Percentiles rank a stretch among this genome's conserved stretches.
These are phyloP conservation scores for Xylaria sp. DNA, from an alignment of 2,329 filamentous ascomycete species.

Conservation along the genomic window DNA sequence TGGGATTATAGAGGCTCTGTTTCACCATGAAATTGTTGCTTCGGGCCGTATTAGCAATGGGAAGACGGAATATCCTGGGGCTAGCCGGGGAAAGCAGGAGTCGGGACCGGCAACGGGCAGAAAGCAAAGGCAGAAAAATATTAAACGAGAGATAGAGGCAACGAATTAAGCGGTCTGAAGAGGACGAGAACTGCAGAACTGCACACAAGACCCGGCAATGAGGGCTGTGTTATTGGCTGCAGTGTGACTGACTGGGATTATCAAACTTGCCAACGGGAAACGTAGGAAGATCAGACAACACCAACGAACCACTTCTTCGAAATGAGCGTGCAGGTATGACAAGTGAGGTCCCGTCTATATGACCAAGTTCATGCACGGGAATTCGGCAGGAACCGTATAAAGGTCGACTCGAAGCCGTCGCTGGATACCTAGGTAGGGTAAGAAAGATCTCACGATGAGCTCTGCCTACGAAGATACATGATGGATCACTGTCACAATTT, in stretches of 20 bases:
- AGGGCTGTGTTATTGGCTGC: conserved; percentile 35
- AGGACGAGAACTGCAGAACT: conserved; percentile 17
- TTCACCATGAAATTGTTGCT: conserved; percentile 1
- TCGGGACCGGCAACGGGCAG: conserved; percentile 22
- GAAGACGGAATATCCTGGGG: conserved; percentile 14
- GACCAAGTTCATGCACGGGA: conserved; percentile 37
- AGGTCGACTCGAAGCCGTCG: conserved; percentile 12
- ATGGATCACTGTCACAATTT: not conserved
- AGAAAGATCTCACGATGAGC: conserved; percentile 12
- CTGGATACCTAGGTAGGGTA: conserved; percentile 5
- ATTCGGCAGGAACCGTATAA: conserved; percentile 37
- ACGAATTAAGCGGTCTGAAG: conserved; percentile 27
- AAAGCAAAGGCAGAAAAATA: conserved; percentile 22
- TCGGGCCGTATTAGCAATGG: conserved; percentile 10
- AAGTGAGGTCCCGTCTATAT: conserved; percentile 25
- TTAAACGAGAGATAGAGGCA: conserved; percentile 25
- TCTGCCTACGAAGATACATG: not conserved
- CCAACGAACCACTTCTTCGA: conserved; percentile 35
- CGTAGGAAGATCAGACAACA: conserved; percentile 45
- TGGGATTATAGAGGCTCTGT: conserved; percentile 6
- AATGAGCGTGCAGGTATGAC: conserved; percentile 32
- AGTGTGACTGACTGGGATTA: conserved; percentile 35
- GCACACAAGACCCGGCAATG: conserved; percentile 24
- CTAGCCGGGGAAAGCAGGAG: conserved; percentile 23
- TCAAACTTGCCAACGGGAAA: conserved; percentile 40